Base-by-base conservation (phyloP, 2,329 filamentous ascomycete genomes). In the Cytospora mali region DNA sequence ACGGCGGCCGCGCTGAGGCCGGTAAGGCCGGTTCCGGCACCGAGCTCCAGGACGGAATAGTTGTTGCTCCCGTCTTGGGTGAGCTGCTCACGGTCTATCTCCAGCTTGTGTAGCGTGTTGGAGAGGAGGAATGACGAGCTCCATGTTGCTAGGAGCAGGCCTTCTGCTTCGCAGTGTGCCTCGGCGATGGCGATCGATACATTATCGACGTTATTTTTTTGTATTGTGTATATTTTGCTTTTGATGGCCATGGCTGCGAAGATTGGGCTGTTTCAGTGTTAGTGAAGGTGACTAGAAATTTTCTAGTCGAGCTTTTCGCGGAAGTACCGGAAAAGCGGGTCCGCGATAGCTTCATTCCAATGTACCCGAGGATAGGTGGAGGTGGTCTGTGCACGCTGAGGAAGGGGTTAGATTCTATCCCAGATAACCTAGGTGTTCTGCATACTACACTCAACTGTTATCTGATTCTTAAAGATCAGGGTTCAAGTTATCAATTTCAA, bases 71-170 rank as follows among this genome's bases (percentile, higher is more conserved):
- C 5, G 5, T 57, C 35, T 10, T 28, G 59, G 16, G 23, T 52
- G 16, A 56, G 28, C 18, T 57, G 60, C 13, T n/a, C 25, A 18
- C 50, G 52, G 14, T 56, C 39, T 39, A 65, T 48, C 6, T 46
- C 50, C 13, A 65, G 29, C 53, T 58, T 62, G 7, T 65, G 31
- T 6, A 65, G 56, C 21, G 60, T 28, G 29, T 65, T 65, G 18
- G 63, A 65, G 31, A 65, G 63, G 29, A 65, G 62, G 35, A 62
- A 58, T 16, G 63, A 61, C 14, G 63, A 65, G 56, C 63, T 65
- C 63, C 63, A 65, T 14, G 63, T 65, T 13, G 61, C 62, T 25
- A 65, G 52, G 11, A 54, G 58, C 25, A 65, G 48, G 1, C 63
- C 63, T 29, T 65, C 63, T 2, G 63, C 63, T 27, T 50, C 53